Conservation (phyloP, 2,329 filamentous ascomycete genomes). For the Biscogniauxia mediterranea region DNA sequence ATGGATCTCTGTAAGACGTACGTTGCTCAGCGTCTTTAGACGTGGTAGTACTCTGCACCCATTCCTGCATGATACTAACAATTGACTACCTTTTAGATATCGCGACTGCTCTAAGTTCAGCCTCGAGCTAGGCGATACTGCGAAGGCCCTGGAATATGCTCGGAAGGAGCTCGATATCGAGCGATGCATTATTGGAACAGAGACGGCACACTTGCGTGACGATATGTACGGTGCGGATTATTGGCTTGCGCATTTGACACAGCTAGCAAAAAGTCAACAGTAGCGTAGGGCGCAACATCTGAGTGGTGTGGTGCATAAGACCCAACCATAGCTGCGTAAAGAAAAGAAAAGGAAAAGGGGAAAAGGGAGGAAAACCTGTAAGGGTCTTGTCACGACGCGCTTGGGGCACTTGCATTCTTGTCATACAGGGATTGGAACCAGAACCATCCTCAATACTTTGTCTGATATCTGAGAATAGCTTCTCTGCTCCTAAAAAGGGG, state of each 20-base stretch:
- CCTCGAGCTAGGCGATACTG: background rate
- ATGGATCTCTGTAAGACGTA: slow-evolving; percentile 16
- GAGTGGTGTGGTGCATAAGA: too few species aligned
- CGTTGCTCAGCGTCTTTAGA: slow-evolving; percentile 1
- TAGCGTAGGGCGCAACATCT: too few species aligned
- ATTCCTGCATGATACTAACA: background rate
- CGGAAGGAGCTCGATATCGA: slow-evolving; percentile 12
- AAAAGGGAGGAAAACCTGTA: too few species aligned
- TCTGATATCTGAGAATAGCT: too few species aligned
- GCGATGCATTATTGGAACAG: slow-evolving; percentile 11
- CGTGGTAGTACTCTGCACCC: background rate
- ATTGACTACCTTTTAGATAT: slow-evolving; percentile 4
- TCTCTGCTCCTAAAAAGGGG: too few species aligned
- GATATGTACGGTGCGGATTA: slow-evolving; percentile 8
- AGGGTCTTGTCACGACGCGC: too few species aligned
- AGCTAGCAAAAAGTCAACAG: too few species aligned
- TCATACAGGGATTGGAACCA: too few species aligned
- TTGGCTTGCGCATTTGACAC: slow-evolving; percentile 8
- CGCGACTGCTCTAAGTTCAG: slow-evolving; percentile 18
- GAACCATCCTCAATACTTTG: too few species aligned
- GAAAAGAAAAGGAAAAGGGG: too few species aligned
- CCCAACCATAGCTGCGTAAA: too few species aligned
- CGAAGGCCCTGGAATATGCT: slow-evolving; percentile 8
- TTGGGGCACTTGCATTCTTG: too few species aligned
- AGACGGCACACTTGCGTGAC: slow-evolving; percentile 8